Conservation (phyloP, 2,329 filamentous ascomycete species). For the Sphaerulina musiva region DNA sequence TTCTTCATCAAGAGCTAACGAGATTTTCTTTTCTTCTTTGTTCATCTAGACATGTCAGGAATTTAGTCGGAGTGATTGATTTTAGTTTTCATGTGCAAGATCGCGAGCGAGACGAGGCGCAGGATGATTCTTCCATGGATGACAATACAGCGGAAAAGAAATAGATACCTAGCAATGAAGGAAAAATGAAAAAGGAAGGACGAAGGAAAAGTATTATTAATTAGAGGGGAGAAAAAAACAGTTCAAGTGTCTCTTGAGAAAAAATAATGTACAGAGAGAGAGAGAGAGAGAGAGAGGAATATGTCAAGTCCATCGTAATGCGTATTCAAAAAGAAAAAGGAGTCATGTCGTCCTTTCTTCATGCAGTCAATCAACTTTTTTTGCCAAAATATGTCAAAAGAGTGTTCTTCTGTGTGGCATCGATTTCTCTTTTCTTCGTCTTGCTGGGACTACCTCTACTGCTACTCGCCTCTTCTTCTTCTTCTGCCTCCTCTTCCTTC, state of each 20-base stretch:
- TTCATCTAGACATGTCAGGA: slow-evolving; percentile 45
- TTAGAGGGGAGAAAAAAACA: too few relatives aligned
- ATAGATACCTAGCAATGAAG: slow-evolving; percentile 24
- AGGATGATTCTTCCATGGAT: slow-evolving; percentile 14
- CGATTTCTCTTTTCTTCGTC: slow-evolving; percentile 10
- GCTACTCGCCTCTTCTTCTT: too few relatives aligned
- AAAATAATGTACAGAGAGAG: too few relatives aligned
- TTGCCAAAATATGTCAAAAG: neutral
- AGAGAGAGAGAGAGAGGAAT: too few relatives aligned
- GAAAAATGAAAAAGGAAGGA: too few relatives aligned
- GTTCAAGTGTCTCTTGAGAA: too few relatives aligned
- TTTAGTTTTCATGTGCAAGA: slow-evolving; percentile 57
- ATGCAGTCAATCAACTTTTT: neutral
- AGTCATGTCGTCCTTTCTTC: too few relatives aligned
- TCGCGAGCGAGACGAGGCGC: slow-evolving; percentile 23
- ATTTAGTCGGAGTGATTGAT: slow-evolving; percentile 64
- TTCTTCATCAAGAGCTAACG: neutral
- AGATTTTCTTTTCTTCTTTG: neutral
- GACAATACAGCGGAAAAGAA: slow-evolving; percentile 34
- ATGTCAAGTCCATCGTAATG: too few relatives aligned
- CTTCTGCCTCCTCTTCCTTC: slow-evolving; percentile 34
- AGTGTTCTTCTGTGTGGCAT: neutral
- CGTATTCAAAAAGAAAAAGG: too few relatives aligned
- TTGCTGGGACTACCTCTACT: slow-evolving; percentile 30
- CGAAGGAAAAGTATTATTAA: too few relatives aligned